Evolutionary conservation across 2,329 filamentous ascomycete genomes (phyloP).

Genomic region (Aspergillus sojae): DNA sequence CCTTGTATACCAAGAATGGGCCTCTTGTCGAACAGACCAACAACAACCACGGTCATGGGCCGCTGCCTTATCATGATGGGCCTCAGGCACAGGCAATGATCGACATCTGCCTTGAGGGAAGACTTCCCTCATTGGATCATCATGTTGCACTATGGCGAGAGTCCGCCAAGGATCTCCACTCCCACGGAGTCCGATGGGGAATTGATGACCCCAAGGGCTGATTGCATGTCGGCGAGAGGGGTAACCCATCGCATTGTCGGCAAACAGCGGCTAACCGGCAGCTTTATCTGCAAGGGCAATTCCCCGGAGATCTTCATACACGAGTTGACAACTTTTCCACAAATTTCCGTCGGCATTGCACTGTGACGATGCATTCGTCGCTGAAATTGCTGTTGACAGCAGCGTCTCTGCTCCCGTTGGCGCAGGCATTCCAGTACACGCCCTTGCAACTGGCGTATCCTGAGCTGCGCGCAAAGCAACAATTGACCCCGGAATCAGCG

Average conservation of each 20-base stretch:
- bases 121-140: background rate
- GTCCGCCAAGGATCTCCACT: background rate
- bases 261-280: background rate
- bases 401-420: background rate
- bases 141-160: background rate
- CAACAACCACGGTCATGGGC: background rate
- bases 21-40: too few relatives aligned
- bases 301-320: background rate
- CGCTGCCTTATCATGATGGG: background rate
- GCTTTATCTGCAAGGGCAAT: background rate
- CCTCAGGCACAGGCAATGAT: background rate
- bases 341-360: background rate
- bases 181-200: background rate
- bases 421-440: constrained; percentile 3
- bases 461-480: background rate
- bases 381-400: background rate
- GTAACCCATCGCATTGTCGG: background rate
- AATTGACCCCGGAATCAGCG: background rate
- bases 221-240: background rate
- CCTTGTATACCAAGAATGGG: too few relatives aligned
- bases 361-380: background rate
- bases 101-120: background rate
- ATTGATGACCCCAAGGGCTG: background rate
- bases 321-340: background rate
- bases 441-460: constrained; percentile 2